Evolutionary conservation across 768 basidiomycete species (phyloP), one percentile per base, ranked within the genome.

Genomic region (Lyophyllum decastes): DNA sequence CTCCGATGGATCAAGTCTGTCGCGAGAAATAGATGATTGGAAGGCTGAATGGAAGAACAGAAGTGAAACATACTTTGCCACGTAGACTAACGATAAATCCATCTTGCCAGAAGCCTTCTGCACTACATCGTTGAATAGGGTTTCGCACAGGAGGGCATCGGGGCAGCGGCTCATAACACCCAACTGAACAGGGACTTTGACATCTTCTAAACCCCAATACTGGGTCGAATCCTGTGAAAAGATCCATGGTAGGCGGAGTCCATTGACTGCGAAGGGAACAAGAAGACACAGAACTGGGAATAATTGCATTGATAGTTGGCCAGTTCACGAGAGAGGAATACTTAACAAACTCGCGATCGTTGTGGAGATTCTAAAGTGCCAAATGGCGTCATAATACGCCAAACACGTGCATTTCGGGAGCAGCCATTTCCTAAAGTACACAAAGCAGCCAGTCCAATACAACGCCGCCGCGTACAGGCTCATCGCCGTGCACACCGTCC

Each of bases 101-200:
- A 95, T 76, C 72, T 89, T 90, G 61, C 82, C 74, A 2, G 72
- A 70, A 1, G 89, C 88, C 51, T 80, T 77, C 48, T 79, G 73
- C 22, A 94, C 71, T 27, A 94, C 91, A 21, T 81, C 73, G 66
- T 92, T 83, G 71, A 94, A 92, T 0, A 89, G 76, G 5, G 79
- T 73, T 71, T 96, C 94, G 68, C 93, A 95, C 12, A 90, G 64
- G 35, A 92, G 69, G 41, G 94, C 93, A 67, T 96, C 94, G 0
- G 93, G 92, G 68, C 94, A 80, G 47, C 75, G 75, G 66, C 80
- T 82, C 80, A 82, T 82, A 25, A 83, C 82, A 1, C 80, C 82
- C 5, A 83, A 70, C 54, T 79, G 76, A 9, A 82, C 77, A 22
- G 77, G 76, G 38, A 83, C 82, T 68, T 74, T 78, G 62, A 72